Conservation (phyloP, 2,329 filamentous ascomycete genomes). For the Ciborinia camelliae region DNA sequence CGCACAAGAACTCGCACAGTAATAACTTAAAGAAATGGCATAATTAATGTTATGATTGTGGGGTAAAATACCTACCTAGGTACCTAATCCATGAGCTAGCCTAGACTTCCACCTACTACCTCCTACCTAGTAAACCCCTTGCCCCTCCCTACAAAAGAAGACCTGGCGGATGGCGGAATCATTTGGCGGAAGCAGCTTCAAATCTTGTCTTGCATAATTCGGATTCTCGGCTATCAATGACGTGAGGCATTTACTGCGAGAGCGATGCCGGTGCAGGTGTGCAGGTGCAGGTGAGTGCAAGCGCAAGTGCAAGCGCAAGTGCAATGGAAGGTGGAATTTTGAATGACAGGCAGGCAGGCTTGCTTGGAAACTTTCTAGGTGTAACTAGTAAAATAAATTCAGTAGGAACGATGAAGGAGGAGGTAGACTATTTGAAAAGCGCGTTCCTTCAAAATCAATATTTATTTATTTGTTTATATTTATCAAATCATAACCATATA, state of each 20-base stretch:
- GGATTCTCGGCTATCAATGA: neutral
- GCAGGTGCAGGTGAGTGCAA: neutral
- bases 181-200: neutral
- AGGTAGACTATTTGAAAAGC: too few species aligned
- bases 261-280: neutral
- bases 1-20: too few species aligned
- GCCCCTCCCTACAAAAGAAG: neutral
- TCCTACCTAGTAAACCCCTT: neutral
- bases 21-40: too few species aligned
- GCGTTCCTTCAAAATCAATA: too few species aligned
- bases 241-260: neutral
- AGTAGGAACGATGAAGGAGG: too few species aligned
- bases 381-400: too few species aligned
- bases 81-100: too few species aligned
- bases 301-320: too few species aligned
- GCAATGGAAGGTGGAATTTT: neutral
- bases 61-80: too few species aligned
- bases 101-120: too few species aligned
- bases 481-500: neutral
- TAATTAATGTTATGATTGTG: too few species aligned
- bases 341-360: neutral
- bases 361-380: too few species aligned
- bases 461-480: neutral
- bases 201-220: slow-evolving; percentile 1
- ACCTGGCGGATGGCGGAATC: neutral